Percentiles rank a stretch among this genome's conserved stretches.
phyloP scores from a whole-genome alignment of 2,329 filamentous ascomycete genomes.

The Falciphora oryzae region DNA sequence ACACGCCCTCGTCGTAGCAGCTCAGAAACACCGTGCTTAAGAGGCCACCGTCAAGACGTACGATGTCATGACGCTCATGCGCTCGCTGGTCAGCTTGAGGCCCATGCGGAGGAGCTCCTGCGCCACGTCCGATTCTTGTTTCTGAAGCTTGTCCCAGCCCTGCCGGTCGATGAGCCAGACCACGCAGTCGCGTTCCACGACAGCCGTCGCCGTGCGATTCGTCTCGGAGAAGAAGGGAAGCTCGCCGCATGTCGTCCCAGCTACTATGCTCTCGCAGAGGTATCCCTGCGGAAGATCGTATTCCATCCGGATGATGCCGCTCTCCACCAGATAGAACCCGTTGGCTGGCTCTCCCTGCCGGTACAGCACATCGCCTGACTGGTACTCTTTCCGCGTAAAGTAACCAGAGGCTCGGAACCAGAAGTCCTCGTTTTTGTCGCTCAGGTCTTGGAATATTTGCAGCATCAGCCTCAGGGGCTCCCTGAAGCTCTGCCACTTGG shows the following conservation, averaged over 20 bases:
- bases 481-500: conserved; percentile 78
- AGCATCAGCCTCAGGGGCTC: conserved; percentile 88
- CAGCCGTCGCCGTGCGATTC: conserved; percentile 76
- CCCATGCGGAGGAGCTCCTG: conserved; percentile 78
- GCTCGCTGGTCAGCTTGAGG: conserved; percentile 90
- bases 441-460: conserved; percentile 90
- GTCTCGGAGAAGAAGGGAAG: conserved; percentile 95
- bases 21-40: conserved; percentile 17
- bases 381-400: conserved; percentile 64
- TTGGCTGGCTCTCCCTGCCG: conserved; percentile 68
- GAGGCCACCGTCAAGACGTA: conserved; percentile 47
- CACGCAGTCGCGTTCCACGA: conserved; percentile 74
- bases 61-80: conserved; percentile 65
- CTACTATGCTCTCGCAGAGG: conserved; percentile 86
- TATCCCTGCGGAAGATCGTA: conserved; percentile 86
- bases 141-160: conserved; percentile 68
- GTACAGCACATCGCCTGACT: conserved; percentile 69
- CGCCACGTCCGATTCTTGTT: conserved; percentile 68
- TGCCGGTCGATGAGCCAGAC: conserved; percentile 73
- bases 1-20: neutral
- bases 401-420: conserved; percentile 79
- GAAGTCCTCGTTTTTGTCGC: conserved; percentile 84
- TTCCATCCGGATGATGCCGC: conserved; percentile 81
- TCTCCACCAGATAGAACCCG: conserved; percentile 87
- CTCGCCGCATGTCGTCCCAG: conserved; percentile 92